Evolutionary conservation across 495 filamentous ascomycete species (phyloP).

Genomic region (Penicillium fimorum): DNA sequence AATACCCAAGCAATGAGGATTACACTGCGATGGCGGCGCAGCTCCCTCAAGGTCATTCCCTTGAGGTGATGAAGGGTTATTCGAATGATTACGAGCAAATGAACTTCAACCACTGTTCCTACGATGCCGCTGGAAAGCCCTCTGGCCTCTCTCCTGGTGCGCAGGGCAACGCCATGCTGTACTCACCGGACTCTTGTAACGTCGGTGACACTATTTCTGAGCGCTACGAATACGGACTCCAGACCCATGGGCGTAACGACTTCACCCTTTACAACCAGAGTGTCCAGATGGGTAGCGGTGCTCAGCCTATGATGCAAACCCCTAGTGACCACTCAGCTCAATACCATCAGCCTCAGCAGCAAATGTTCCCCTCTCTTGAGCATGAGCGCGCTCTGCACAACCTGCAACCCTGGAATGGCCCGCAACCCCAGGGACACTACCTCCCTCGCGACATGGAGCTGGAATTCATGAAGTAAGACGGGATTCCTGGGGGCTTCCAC

Average conservation of each 20-base stretch:
- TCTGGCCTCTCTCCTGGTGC: conserved; percentile 61
- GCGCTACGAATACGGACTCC: conserved; percentile 44
- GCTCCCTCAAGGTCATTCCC: conserved; percentile 22
- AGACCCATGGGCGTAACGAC: conserved; percentile 37
- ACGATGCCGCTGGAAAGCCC: conserved; percentile 16
- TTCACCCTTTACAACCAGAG: conserved; percentile 43
- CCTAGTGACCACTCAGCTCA: conserved; percentile 1
- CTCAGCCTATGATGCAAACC: conserved; percentile 6
- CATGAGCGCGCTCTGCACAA: conserved; percentile 15
- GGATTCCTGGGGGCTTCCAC: not conserved
- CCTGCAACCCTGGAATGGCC: conserved; percentile 19
- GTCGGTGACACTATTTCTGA: conserved; percentile 34
- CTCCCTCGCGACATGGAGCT: conserved; percentile 18
- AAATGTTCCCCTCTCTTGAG: conserved; percentile 27
- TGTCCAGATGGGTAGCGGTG: conserved; percentile 1
- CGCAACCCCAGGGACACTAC: conserved; percentile 15
- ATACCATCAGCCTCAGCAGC: conserved; percentile 12
- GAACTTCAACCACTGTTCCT: conserved; percentile 7
- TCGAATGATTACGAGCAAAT: conserved; percentile 19
- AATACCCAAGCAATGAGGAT: conserved; percentile 30
- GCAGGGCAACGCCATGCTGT: conserved; percentile 63
- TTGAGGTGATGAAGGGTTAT: conserved; percentile 28
- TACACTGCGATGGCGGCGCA: conserved; percentile 39
- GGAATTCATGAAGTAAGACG: conserved; percentile 19
- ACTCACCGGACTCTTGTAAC: conserved; percentile 51